These are phyloP conservation scores for Tinospora cordifolia DNA, from an alignment of 164 flowering plant species.

Conservation along the genomic window DNA sequence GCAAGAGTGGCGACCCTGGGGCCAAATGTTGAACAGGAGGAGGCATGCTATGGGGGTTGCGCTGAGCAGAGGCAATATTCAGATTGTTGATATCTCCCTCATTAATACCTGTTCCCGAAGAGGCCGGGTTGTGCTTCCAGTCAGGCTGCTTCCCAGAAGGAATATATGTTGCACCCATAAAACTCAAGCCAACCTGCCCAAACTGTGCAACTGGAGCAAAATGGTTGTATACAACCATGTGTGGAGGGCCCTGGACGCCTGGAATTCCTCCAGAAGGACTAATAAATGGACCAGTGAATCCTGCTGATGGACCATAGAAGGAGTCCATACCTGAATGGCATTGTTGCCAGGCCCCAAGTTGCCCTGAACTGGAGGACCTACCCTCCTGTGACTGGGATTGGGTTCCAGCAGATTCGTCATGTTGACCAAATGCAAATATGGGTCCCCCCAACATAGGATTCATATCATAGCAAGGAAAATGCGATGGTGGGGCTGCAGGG, in stretches of 20 bases:
- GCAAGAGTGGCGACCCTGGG: conserved; percentile 77
- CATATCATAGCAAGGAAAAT: conserved; percentile 84
- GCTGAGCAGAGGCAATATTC: conserved; percentile 53
- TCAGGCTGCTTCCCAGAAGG: conserved; percentile 94
- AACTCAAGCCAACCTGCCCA: conserved; percentile 93
- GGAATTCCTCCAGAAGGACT: conserved; percentile 75
- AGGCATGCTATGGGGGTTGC: conserved; percentile 45
- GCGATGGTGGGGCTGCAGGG: conserved; percentile 66
- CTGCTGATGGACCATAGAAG: conserved; percentile 78
- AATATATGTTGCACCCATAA: conserved; percentile 87
- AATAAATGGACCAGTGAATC: conserved; percentile 82
- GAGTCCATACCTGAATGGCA: conserved; percentile 81
- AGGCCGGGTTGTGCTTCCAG: conserved; percentile 74
- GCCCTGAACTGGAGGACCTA: conserved; percentile 47
- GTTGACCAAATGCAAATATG: conserved; percentile 75
- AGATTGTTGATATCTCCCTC: conserved; percentile 55
- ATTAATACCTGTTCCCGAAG: conserved; percentile 44
- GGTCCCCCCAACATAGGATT: conserved; percentile 83
- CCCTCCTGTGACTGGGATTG: conserved; percentile 61
- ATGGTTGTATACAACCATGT: conserved; percentile 96
- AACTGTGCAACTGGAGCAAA: conserved; percentile 94
- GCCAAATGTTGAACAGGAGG: conserved; percentile 73
- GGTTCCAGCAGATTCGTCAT: conserved; percentile 56
- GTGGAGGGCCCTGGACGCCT: conserved; percentile 84
- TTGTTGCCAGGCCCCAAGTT: conserved; percentile 72